These are phyloP conservation scores for Alternaria ethzedia DNA, from an alignment of 2,329 filamentous ascomycete genomes.

Conservation along the genomic window DNA sequence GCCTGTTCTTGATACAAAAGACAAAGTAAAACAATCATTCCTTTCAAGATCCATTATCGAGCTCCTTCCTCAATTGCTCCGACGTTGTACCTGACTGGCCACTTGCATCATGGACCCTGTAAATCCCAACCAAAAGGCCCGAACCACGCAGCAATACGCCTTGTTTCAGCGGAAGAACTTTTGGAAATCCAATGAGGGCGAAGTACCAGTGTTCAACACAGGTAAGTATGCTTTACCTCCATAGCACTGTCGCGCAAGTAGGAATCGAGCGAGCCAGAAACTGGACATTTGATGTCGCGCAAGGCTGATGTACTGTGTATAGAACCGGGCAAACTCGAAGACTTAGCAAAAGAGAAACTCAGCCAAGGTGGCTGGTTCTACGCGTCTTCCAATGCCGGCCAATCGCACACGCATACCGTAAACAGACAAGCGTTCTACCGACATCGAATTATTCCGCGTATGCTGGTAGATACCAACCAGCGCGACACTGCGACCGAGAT, in stretches of 20 bases:
- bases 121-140: conserved; percentile 58
- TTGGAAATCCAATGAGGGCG: conserved; percentile 60
- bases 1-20: neutral
- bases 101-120: conserved; percentile 53
- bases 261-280: too few relatives aligned
- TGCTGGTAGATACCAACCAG: conserved; percentile 65
- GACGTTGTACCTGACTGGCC: neutral
- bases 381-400: conserved; percentile 63
- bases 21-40: neutral
- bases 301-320: neutral
- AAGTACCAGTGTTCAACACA: conserved; percentile 60
- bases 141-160: conserved; percentile 61
- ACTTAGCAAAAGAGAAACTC: conserved; percentile 62
- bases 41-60: neutral
- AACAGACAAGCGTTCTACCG: conserved; percentile 70
- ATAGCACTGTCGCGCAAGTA: too few relatives aligned
- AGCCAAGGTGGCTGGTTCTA: conserved; percentile 66
- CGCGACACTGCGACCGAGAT: conserved; percentile 65
- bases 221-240: conserved; percentile 33
- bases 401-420: conserved; percentile 60
- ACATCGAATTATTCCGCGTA: conserved; percentile 67
- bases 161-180: conserved; percentile 64
- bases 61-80: neutral
- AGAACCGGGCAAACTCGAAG: conserved; percentile 66
- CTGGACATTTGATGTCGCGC: neutral